Conservation (phyloP, 129 eudicot species). For the Ambrosia trifida region DNA sequence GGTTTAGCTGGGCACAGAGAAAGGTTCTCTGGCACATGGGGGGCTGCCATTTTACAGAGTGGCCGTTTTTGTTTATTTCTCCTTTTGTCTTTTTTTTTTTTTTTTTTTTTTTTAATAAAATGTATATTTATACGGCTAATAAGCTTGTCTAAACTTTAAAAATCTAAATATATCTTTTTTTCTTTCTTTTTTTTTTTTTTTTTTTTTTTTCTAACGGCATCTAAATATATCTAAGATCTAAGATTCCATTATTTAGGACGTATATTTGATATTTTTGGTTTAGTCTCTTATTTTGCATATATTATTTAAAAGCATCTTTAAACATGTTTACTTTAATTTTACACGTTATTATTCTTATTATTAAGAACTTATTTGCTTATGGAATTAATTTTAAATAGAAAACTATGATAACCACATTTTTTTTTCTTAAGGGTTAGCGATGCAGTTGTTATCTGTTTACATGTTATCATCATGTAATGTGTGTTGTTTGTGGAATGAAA, state of each 20-base stretch:
- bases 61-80: constrained; percentile 12
- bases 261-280: background rate
- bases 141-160: background rate
- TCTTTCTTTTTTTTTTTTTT: too few relatives aligned
- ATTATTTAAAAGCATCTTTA: too few relatives aligned
- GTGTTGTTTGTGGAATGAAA: too few relatives aligned
- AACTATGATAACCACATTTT: too few relatives aligned
- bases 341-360: too few relatives aligned
- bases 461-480: too few relatives aligned
- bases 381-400: too few relatives aligned
- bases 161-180: background rate
- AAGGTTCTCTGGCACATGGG: constrained; percentile 41
- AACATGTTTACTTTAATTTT: too few relatives aligned
- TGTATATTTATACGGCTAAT: background rate
- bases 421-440: too few relatives aligned
- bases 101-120: background rate
- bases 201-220: background rate
- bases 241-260: background rate
- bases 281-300: background rate
- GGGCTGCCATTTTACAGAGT: constrained; percentile 24
- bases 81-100: background rate
- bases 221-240: background rate
- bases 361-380: too few relatives aligned
- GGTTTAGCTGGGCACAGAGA: constrained; percentile 40
- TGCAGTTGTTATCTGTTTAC: too few relatives aligned